These are phyloP conservation scores for Salix suchowensis DNA, from an alignment of 345 rosid species.

Conservation along the genomic window DNA sequence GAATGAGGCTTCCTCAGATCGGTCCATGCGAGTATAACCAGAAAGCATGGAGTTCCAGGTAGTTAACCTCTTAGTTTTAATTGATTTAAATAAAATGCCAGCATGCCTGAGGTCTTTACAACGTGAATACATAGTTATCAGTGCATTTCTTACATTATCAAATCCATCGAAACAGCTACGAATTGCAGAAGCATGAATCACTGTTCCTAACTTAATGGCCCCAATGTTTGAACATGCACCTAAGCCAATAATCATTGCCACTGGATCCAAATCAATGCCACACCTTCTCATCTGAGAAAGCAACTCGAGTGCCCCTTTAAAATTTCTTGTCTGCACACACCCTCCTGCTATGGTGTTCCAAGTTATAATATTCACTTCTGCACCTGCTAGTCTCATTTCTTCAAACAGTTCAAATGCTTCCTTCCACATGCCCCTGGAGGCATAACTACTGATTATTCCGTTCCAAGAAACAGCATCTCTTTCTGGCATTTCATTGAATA, in stretches of 20 bases:
- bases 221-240: constrained; percentile 66
- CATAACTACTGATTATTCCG: constrained; percentile 57
- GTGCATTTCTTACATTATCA: constrained; percentile 55
- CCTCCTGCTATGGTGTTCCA: constrained; percentile 73
- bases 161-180: constrained; percentile 33
- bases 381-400: constrained; percentile 43
- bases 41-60: constrained; percentile 81
- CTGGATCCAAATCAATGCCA: constrained; percentile 41
- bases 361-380: constrained; percentile 45
- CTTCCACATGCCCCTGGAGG: constrained; percentile 59
- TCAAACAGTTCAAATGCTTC: constrained; percentile 60
- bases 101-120: constrained; percentile 50
- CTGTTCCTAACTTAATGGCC: constrained; percentile 48
- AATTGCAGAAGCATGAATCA: constrained; percentile 57
- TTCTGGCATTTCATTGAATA: constrained; percentile 59
- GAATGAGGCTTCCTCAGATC: constrained; percentile 58
- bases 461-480: constrained; percentile 81
- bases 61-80: constrained; percentile 38
- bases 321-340: constrained; percentile 45
- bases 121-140: constrained; percentile 74
- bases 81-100: constrained; percentile 36
- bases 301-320: constrained; percentile 43
- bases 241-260: constrained; percentile 54
- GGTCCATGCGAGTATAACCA: constrained; percentile 48
- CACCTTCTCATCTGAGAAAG: constrained; percentile 46